These are phyloP conservation scores for Perilla frutescens DNA, from an alignment of 257 asterid species.

Conservation along the genomic window DNA sequence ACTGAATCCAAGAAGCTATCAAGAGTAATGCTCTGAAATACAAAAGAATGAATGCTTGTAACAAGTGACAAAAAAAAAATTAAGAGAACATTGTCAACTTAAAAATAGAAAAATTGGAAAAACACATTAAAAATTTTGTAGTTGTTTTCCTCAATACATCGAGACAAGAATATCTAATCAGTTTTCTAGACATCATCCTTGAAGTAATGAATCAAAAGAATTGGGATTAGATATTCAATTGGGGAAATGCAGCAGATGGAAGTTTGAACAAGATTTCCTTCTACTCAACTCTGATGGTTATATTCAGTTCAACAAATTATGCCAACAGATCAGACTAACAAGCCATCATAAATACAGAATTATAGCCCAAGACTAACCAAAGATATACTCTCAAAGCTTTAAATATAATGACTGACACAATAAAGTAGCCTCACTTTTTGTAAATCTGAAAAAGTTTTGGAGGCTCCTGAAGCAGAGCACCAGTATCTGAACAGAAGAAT, in stretches of 20 bases:
- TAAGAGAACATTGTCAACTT: constrained; percentile 8
- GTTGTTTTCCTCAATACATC: constrained; percentile 9
- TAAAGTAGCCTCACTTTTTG: constrained; percentile 61
- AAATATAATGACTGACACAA: constrained; percentile 10
- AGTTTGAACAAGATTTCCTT: constrained; percentile 14
- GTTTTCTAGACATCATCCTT: constrained; percentile 11
- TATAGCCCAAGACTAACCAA: constrained; percentile 5
- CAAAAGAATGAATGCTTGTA: constrained; percentile 19
- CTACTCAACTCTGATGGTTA: constrained; percentile 19
- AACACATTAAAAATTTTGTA: not conserved
- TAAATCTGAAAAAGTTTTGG: constrained; percentile 73
- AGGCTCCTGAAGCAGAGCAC: constrained; percentile 78
- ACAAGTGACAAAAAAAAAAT: constrained; percentile 3
- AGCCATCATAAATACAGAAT: constrained; percentile 3
- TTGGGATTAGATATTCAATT: not conserved
- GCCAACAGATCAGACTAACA: constrained; percentile 25
- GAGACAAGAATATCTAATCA: constrained; percentile 1
- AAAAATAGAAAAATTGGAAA: constrained; percentile 19
- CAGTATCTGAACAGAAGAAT: constrained; percentile 91
- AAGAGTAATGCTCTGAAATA: constrained; percentile 12
- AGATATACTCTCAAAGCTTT: constrained; percentile 23
- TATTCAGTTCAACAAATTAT: constrained; percentile 29
- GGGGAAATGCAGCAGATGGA: constrained; percentile 30
- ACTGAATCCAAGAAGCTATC: constrained; percentile 7
- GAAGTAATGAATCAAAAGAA: constrained; percentile 4